A percentile compares a stretch with the other conserved stretches of the same genome.
Evolutionary conservation across 1,284 basidiomycete species (phyloP).

Genomic region (Mycena sp.): DNA sequence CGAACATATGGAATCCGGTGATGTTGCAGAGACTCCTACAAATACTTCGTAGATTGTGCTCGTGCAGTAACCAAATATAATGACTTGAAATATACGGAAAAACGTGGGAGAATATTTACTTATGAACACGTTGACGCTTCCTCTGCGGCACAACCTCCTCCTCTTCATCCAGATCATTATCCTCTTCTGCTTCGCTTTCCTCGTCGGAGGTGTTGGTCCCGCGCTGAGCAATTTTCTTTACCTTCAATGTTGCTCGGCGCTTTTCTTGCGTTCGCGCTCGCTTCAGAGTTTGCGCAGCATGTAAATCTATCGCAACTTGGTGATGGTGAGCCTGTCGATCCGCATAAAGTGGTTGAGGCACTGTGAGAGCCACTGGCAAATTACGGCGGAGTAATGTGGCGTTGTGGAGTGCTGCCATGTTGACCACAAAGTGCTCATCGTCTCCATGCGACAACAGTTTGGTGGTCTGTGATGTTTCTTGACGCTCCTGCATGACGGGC

Average conservation of each 20-base stretch:
- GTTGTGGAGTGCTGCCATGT: constrained; percentile 5
- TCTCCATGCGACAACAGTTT: neutral
- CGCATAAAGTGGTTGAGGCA: neutral
- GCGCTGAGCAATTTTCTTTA: too few relatives aligned
- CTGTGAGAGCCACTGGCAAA: neutral
- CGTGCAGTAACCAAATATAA: too few relatives aligned
- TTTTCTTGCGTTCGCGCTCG: neutral
- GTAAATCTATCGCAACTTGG: neutral
- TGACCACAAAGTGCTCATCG: constrained; percentile 3
- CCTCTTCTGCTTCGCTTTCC: too few relatives aligned
- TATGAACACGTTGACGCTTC: too few relatives aligned
- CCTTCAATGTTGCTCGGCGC: neutral
- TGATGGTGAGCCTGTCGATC: neutral
- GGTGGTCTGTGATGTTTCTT: neutral
- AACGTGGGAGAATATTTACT: too few relatives aligned
- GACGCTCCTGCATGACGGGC: neutral
- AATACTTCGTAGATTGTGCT: too few relatives aligned
- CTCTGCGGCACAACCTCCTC: too few relatives aligned
- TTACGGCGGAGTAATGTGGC: neutral
- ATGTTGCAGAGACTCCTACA: too few relatives aligned
- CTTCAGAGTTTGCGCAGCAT: neutral
- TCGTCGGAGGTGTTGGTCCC: too few relatives aligned
- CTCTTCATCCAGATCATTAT: too few relatives aligned
- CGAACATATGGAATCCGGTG: too few relatives aligned
- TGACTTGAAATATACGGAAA: too few relatives aligned